A percentile compares a stretch with the other conserved stretches of the same genome.
phyloP scores from a whole-genome alignment of 192 early-diverging fungal species.

The Linnemannia exigua region DNA sequence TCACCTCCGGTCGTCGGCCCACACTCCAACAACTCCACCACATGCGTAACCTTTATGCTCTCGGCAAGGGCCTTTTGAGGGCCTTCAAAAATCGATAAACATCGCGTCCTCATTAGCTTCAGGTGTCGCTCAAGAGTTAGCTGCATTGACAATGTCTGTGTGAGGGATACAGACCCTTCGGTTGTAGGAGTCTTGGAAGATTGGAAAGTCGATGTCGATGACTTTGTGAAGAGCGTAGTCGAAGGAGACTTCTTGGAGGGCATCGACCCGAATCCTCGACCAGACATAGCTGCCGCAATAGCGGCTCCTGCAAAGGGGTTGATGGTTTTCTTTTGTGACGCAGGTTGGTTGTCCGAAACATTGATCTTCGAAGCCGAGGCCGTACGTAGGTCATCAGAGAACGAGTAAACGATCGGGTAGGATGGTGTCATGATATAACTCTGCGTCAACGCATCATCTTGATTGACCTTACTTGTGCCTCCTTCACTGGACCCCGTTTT shows the following conservation, averaged over 20 bases:
- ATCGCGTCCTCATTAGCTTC: slow-evolving; percentile 14
- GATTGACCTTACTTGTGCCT: neutral
- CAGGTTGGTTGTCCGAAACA: neutral
- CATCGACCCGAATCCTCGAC: slow-evolving; percentile 17
- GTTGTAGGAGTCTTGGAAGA: neutral
- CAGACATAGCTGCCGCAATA: slow-evolving; percentile 1
- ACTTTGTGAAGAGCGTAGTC: slow-evolving; percentile 2
- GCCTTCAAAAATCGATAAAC: slow-evolving; percentile 28
- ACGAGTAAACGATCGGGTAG: slow-evolving; percentile 38
- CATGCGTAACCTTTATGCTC: slow-evolving; percentile 26
- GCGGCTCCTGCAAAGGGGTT: slow-evolving; percentile 29
- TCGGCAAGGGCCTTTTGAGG: slow-evolving; percentile 15
- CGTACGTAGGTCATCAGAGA: slow-evolving; percentile 13
- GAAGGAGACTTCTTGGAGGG: slow-evolving; percentile 3
- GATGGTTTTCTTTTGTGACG: neutral
- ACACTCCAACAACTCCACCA: neutral
- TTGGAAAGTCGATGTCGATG: neutral
- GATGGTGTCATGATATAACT: neutral
- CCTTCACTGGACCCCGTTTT: neutral
- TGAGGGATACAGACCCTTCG: neutral
- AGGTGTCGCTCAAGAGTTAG: slow-evolving; percentile 31
- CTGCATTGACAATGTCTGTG: neutral
- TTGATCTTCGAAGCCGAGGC: neutral
- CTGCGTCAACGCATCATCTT: neutral
- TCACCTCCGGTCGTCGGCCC: neutral